These are phyloP conservation scores for Fusarium sublunatum DNA, from an alignment of 2,329 filamentous ascomycete genomes.

Conservation along the genomic window DNA sequence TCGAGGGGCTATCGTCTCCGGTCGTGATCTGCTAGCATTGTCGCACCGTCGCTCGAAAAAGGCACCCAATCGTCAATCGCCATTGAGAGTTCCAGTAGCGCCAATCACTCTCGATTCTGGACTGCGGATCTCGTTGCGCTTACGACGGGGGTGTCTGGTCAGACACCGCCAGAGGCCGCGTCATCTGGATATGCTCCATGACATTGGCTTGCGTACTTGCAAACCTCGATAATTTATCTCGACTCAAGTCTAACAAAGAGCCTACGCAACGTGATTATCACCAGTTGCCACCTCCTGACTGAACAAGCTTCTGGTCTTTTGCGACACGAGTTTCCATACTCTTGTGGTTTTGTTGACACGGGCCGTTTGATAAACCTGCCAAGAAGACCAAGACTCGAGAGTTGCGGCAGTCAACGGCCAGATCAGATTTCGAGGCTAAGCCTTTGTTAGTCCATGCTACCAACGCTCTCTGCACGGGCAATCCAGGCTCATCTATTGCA, in stretches of 20 bases:
- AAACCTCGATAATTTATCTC: conserved; percentile 30
- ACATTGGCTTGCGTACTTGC: conserved; percentile 42
- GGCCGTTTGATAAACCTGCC: conserved; percentile 11
- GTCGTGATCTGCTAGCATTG: conserved; percentile 21
- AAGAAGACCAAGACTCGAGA: conserved; percentile 10
- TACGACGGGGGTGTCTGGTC: conserved; percentile 39
- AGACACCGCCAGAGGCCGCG: conserved; percentile 44
- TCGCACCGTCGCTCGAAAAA: conserved; percentile 11
- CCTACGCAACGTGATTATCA: conserved; percentile 23
- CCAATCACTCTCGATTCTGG: conserved; percentile 33
- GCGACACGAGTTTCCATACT: background rate
- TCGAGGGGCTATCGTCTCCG: no score
- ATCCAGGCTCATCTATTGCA: no score
- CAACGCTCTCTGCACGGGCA: conserved; percentile 4
- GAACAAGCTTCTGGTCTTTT: conserved; percentile 10
- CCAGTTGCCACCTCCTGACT: conserved; percentile 34
- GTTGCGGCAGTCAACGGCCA: conserved; percentile 16
- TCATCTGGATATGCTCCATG: conserved; percentile 42
- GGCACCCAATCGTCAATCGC: conserved; percentile 23
- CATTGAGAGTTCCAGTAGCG: conserved; percentile 9
- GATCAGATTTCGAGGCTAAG: conserved; percentile 21
- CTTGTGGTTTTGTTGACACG: background rate
- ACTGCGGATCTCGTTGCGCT: conserved; percentile 23
- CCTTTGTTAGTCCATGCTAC: conserved; percentile 19
- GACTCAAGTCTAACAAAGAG: conserved; percentile 9